Evolutionary conservation across 2,329 filamentous ascomycete genomes (phyloP), one percentile per base, ranked within the genome.

Genomic region (Drechslera avenae): DNA sequence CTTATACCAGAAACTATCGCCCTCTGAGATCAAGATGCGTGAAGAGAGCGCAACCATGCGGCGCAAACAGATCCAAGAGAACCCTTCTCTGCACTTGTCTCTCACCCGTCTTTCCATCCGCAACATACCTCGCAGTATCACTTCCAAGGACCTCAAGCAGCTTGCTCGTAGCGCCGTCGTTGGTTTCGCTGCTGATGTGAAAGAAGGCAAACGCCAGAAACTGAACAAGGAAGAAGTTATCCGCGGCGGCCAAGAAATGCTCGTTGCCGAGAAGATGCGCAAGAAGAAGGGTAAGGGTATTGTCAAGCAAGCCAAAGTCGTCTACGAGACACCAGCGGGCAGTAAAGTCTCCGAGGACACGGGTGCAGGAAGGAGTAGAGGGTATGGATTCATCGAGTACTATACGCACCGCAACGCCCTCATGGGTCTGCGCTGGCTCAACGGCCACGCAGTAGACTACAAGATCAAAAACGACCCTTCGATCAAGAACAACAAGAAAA

Each of bases 361-460:
- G 42, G 91, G 89, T 6, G 91, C 86, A 5, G 92, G 92, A 39
- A 84, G 89, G 69, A 94, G 89, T 71, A 85, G 93, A 71, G 94
- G 94, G 4, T 99, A 99, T 72, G 94, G 95, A 10, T 99, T 99
- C 78, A 89, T 99, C 61, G 94, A 99, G 76, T 99, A 97, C 75
- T 89, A 86, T 59, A 94, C 90, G 23, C 94, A 99, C 69, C 88
- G 94, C 41, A 93, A 88, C 80, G 94, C 94, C 12, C 81, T 99
- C 32, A 97, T 97, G 90, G 94, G 91, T 18, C 79, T 99, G 56
- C 83, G 94, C 39, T 97, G 91, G 86, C 81, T 99, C 50, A 99
- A 99, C 71, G 92, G 93, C 1, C 87, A 86, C 59, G 77, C 79
- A 7, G 75, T 87, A 32, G 81, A 76, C 39, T 81, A 81, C 64